Evolutionary conservation across 345 rosid genomes (phyloP).

Genomic region (Syzygium jambos): DNA sequence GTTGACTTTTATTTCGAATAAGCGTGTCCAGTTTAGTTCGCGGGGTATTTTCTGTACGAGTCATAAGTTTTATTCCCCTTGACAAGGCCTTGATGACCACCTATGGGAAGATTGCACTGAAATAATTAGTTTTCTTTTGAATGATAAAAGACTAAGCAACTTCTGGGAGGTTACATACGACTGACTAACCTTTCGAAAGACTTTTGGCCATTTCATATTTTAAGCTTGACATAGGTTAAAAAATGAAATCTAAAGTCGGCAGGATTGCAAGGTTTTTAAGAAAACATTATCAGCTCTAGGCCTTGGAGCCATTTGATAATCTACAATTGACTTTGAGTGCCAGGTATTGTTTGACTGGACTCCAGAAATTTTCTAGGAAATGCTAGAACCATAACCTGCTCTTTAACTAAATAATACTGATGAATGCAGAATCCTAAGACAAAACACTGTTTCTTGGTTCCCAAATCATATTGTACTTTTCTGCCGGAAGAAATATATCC

Average conservation of each 20-base stretch:
- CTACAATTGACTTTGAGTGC: background rate
- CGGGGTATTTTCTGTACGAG: background rate
- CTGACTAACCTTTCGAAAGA: background rate
- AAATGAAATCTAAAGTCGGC: background rate
- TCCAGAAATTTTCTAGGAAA: background rate
- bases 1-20: background rate
- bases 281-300: background rate
- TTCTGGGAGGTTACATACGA: background rate
- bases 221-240: background rate
- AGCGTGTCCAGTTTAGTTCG: background rate
- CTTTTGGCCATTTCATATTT: background rate
- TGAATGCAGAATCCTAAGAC: background rate
- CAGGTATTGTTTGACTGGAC: background rate
- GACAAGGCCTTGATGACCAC: background rate
- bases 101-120: background rate
- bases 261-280: background rate
- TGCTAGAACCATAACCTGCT: background rate
- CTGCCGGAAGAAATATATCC: background rate
- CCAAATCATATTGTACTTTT: too few species aligned
- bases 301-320: background rate
- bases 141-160: background rate
- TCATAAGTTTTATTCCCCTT: background rate
- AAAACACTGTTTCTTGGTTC: background rate
- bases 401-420: background rate
- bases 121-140: background rate